A percentile compares a stretch with the other conserved stretches of the same genome.
Evolutionary conservation across 2,329 filamentous ascomycete species (phyloP).

Genomic region (Talaromyces marneffei): DNA sequence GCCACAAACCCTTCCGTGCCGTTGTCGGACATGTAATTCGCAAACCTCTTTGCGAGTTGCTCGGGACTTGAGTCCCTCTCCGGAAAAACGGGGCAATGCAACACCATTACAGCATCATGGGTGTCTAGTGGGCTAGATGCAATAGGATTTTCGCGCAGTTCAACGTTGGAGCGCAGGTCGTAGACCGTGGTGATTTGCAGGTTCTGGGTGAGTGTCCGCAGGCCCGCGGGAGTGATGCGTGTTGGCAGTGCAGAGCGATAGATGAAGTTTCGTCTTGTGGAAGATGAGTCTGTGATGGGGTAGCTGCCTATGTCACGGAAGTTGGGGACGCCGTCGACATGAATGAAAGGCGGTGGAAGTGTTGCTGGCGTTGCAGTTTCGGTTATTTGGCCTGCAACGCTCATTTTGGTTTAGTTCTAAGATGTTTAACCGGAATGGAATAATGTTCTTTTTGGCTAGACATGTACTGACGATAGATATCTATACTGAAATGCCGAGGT

Average conservation of each 20-base stretch:
- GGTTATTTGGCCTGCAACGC: neutral
- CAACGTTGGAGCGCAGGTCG: conserved; percentile 58
- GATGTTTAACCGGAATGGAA: neutral
- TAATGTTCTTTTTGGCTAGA: neutral
- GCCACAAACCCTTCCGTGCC: conserved; percentile 60
- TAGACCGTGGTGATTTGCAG: conserved; percentile 61
- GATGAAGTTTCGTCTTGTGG: conserved; percentile 40
- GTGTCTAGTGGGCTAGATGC: neutral
- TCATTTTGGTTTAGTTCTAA: neutral
- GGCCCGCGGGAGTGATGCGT: conserved; percentile 50
- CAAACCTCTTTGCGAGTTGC: conserved; percentile 55
- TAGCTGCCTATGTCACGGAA: conserved; percentile 64
- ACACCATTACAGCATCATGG: conserved; percentile 46
- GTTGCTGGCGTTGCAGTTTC: neutral
- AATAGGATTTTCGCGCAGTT: conserved; percentile 41
- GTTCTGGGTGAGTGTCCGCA: conserved; percentile 43
- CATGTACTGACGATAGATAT: neutral
- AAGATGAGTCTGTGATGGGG: conserved; percentile 30
- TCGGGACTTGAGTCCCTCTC: conserved; percentile 61
- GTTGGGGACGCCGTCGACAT: conserved; percentile 56
- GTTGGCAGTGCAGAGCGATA: conserved; percentile 67
- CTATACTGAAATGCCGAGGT: neutral
- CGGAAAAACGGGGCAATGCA: conserved; percentile 60
- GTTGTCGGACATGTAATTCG: conserved; percentile 53
- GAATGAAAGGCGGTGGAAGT: conserved; percentile 8